A percentile compares a stretch with the other conserved stretches of the same genome.
These are phyloP conservation scores for Halenospora varia DNA, from an alignment of 495 filamentous ascomycete species.

Conservation along the genomic window DNA sequence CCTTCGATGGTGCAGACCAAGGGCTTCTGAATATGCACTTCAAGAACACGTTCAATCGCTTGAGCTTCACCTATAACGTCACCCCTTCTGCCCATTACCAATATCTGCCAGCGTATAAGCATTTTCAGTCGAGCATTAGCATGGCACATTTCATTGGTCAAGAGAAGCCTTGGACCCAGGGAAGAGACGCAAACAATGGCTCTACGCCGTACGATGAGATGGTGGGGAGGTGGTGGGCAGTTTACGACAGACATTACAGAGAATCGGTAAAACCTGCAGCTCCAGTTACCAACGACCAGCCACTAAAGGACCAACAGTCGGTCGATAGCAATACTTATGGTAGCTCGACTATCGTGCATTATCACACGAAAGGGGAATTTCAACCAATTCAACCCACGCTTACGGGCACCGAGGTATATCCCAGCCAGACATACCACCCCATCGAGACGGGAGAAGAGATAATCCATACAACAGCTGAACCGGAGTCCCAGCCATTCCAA, in stretches of 20 bases:
- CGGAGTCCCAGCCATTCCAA: conserved; percentile 13
- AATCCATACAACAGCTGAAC: conserved; percentile 17
- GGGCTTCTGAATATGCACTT: conserved; percentile 96
- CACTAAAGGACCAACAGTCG: conserved; percentile 17
- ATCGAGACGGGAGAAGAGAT: conserved; percentile 14
- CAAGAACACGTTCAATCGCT: conserved; percentile 68
- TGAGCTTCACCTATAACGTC: conserved; percentile 96
- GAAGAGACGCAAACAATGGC: conserved; percentile 52
- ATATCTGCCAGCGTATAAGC: conserved; percentile 88
- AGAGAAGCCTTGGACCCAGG: conserved; percentile 83
- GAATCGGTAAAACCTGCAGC: conserved; percentile 40
- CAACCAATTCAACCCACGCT: conserved; percentile 29
- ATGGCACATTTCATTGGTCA: conserved; percentile 91
- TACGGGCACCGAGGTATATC: not conserved
- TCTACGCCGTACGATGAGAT: conserved; percentile 74
- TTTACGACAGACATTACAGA: conserved; percentile 82
- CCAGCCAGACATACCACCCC: not conserved
- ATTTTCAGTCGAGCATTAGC: conserved; percentile 83
- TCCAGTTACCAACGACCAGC: not conserved
- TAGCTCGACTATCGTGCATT: conserved; percentile 40
- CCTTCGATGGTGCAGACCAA: conserved; percentile 97
- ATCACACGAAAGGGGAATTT: conserved; percentile 50
- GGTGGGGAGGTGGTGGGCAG: conserved; percentile 81
- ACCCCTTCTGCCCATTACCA: conserved; percentile 94
- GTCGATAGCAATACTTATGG: conserved; percentile 13